These are phyloP conservation scores for Fomitopsis schrenkii DNA, from an alignment of 1,284 basidiomycete genomes.

Conservation along the genomic window DNA sequence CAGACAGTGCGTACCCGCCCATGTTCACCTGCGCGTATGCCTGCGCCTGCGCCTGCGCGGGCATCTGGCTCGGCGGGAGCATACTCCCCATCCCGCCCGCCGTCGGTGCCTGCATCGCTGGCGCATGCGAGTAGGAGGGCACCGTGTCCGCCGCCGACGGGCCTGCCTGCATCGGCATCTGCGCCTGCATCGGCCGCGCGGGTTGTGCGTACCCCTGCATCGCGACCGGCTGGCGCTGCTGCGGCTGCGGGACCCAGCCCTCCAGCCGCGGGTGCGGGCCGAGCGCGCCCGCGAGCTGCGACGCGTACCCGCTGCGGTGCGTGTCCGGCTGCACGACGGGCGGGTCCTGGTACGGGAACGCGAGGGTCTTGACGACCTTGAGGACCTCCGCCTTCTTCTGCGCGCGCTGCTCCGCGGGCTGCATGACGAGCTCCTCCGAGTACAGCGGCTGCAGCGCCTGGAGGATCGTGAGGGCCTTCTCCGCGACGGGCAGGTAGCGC, in stretches of 20 bases:
- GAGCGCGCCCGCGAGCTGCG: constrained; percentile 8
- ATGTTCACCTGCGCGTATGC: neutral
- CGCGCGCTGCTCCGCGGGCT: constrained; percentile 44
- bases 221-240: neutral
- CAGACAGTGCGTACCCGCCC: neutral
- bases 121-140: constrained; percentile 6
- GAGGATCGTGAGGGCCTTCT: constrained; percentile 68
- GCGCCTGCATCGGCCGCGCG: neutral
- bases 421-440: constrained; percentile 47
- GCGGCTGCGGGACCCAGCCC: neutral
- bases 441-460: constrained; percentile 67
- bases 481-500: constrained; percentile 58
- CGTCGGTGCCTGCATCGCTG: neutral
- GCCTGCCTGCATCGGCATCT: neutral
- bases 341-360: constrained; percentile 76
- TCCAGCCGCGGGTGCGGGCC: constrained; percentile 9
- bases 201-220: neutral
- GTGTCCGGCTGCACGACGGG: constrained; percentile 32
- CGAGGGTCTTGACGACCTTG: constrained; percentile 63
- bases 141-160: neutral
- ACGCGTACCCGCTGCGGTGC: constrained; percentile 13
- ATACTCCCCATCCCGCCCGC: neutral
- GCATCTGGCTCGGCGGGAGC: neutral
- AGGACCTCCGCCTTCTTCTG: constrained; percentile 58
- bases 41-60: neutral